Base-by-base conservation (phyloP, 257 asterid species). In the Solanum chaucha region DNA sequence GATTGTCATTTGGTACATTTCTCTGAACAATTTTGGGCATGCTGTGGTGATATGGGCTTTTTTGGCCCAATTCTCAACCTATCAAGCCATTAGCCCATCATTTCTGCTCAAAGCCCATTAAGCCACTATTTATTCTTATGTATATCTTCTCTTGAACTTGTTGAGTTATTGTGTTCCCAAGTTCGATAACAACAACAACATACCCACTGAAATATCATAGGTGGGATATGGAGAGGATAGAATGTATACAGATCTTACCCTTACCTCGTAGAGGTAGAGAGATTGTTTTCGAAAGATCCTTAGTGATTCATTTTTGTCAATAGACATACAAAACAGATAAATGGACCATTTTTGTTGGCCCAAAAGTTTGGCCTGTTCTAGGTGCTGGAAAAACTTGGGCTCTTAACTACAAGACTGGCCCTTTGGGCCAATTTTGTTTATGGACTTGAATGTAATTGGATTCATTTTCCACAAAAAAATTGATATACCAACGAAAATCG, bases 141-240 rank as follows among this genome's bases (percentile, higher is more conserved):
- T 48, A 5, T 64, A 64, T 64, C 17, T 24, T 64, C 34, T 64
- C 72, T 64, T 64, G 17, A 24, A 64, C 72, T 64, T 24, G 34
- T 64, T n/a, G 72, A 64, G 72, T 59, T 59, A 3, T 10, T 59
- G 4, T 20, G 28, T 22, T 19, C 67, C 12, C 24, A 59, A 20
- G 12, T 22, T 22, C 13, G 61, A 51, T 51, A 51, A 0, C 9
- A 51, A 5, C 61, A 51, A 15, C 9, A 51, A 15, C 59, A 20
- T 20, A 59, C 26, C 3, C 26, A 22, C 5, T 59, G 12, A 59
- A 59, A 59, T 1, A 0, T 20, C 67, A 9, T 22, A 59, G 5
- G 5, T 59, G 28, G 2, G 1, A 0, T 55, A 0, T 55, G 4
- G n/a, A 55, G 4, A 55, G 0, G n/a, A 55, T 19, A 19, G 1